Conservation (phyloP, 2,329 filamentous ascomycete species). For the Neophaeococcomyces mojaviensis region DNA sequence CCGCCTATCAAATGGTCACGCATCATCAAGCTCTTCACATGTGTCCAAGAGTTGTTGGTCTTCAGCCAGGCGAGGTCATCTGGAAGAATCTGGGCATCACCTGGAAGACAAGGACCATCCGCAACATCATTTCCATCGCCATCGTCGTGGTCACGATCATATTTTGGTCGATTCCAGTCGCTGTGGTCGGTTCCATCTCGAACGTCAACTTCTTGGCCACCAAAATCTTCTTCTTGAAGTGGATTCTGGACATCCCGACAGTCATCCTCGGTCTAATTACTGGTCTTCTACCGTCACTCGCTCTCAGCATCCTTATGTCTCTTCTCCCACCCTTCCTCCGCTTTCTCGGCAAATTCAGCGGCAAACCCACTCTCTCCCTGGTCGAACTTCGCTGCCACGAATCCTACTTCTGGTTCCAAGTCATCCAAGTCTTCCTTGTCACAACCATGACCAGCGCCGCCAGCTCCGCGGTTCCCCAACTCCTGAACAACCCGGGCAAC, state of each 20-base stretch:
- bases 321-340: constrained; percentile 77
- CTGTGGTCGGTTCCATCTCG: constrained; percentile 74
- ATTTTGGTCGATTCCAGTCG: constrained; percentile 76
- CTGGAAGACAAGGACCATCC: constrained; percentile 77
- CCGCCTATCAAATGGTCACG: constrained; percentile 75
- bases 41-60: constrained; percentile 74
- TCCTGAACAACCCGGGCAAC: constrained; percentile 55
- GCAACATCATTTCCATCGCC: constrained; percentile 60
- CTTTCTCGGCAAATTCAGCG: constrained; percentile 68
- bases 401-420: constrained; percentile 67
- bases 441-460: constrained; percentile 77
- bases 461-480: constrained; percentile 56
- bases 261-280: constrained; percentile 74
- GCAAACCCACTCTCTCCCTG: constrained; percentile 69
- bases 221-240: constrained; percentile 60
- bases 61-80: constrained; percentile 73
- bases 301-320: constrained; percentile 77
- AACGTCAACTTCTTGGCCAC: constrained; percentile 64
- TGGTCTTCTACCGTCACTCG: constrained; percentile 71
- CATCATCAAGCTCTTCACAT: constrained; percentile 85
- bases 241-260: constrained; percentile 63
- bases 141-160: constrained; percentile 72
- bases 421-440: constrained; percentile 86
- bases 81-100: constrained; percentile 78
- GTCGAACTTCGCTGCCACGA: constrained; percentile 87